Evolutionary conservation across 148 eudicot genomes (phyloP), one percentile per base, ranked within the genome.

Genomic region (Rhododendron vialii): DNA sequence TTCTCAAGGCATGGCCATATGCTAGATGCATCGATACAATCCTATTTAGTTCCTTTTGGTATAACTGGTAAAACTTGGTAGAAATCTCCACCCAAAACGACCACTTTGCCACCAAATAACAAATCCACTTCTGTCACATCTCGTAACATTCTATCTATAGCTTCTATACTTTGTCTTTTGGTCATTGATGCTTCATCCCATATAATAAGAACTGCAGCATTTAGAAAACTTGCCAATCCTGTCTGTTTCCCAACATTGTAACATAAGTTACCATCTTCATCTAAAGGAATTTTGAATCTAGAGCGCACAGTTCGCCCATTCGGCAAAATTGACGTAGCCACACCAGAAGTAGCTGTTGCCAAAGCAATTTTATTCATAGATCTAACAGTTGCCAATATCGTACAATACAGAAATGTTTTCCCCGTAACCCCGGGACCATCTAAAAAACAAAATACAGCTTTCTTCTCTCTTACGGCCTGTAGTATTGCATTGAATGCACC

Each of bases 121-220:
- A 10, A 2, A 0, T 69, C 36, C 11, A 0, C 2, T 1, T 26
- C 13, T 2, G 4, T 69, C 0, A 69, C 0, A 28, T 69, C 38
- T 28, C 3, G 10, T 0, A 69, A 0, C 11, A 9, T 7, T 1
- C 1, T 0, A 7, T 69, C 15, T 2, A 69, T 0, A 2, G 38
- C 36, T 1, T 69, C 11, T 2, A 69, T 2, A 2, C 0, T 10
- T 2, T 69, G 1, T 11, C 12, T 7, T 1, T 12, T n/a, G 9
- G 75, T 15, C 75, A 26, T 69, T 2, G 75, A 2, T 9, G 75
- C 38, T 69, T 69, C 36, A 28, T 69, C 36, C 36, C 36, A 69
- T 0, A 69, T 28, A 28, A 69, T 69, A 7, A 69, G 8, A 41
- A 7, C 0, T 0, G 5, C 2, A n/a, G 38, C 36, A 0, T 1